These are phyloP conservation scores for Irpex sp. DNA, from an alignment of 1,284 basidiomycete genomes.

Conservation along the genomic window DNA sequence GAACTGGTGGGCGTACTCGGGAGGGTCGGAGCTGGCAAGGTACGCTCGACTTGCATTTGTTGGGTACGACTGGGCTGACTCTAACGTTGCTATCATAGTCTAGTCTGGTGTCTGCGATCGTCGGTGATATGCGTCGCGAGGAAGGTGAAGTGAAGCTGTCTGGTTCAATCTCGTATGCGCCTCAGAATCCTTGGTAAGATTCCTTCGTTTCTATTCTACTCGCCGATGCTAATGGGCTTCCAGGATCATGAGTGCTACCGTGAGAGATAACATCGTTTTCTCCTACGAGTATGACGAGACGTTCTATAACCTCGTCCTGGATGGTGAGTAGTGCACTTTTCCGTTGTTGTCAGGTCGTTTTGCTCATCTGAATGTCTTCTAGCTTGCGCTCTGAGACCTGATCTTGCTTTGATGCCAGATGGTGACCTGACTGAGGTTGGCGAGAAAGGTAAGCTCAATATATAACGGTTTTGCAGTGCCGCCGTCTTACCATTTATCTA, in stretches of 20 bases:
- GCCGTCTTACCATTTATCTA: slow-evolving; percentile 1
- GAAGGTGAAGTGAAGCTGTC: slow-evolving; percentile 72
- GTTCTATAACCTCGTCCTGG: slow-evolving; percentile 73
- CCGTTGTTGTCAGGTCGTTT: background rate
- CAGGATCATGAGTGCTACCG: slow-evolving; percentile 80
- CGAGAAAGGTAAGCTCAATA: slow-evolving; percentile 47
- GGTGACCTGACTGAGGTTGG: slow-evolving; percentile 79
- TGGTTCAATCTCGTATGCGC: slow-evolving; percentile 85
- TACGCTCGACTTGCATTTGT: slow-evolving; percentile 19
- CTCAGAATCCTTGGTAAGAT: slow-evolving; percentile 82
- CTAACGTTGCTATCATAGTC: slow-evolving; percentile 43
- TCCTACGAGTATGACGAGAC: slow-evolving; percentile 83
- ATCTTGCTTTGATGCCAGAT: slow-evolving; percentile 70
- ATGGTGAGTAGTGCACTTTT: slow-evolving; percentile 41
- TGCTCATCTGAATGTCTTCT: background rate
- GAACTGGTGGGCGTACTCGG: slow-evolving; percentile 86
- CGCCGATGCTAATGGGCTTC: background rate
- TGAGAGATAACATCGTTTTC: slow-evolving; percentile 89
- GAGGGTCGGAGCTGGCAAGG: slow-evolving; percentile 91
- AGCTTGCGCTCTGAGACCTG: slow-evolving; percentile 86
- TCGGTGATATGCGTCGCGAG: slow-evolving; percentile 84
- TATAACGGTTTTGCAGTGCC: too few species aligned
- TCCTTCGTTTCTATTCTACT: slow-evolving; percentile 1
- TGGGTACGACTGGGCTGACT: too few species aligned
- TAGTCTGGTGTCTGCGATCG: slow-evolving; percentile 70